Base-by-base conservation (phyloP, 164 flowering plant species). In the Cinnamomum micranthum region DNA sequence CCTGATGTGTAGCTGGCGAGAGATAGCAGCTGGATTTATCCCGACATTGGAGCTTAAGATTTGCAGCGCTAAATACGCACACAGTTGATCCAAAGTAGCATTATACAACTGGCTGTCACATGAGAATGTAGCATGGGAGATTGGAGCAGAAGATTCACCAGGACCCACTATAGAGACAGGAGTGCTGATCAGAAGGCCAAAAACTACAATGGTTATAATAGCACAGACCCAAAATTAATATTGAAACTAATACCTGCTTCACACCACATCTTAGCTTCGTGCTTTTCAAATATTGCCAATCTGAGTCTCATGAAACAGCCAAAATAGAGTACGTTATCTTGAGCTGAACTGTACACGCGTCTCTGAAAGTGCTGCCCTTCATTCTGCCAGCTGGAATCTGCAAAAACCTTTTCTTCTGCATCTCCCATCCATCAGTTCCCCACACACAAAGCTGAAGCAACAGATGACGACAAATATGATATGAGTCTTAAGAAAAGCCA, bases 371-470 rank as follows among this genome's bases (percentile, higher is more conserved):
- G 89, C 79, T 67, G 91, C 73, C 35, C 87, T 73, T 11, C n/a
- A n/a, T 79, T 76, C 67, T 90, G 83, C 97, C 97, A 50, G 70
- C 50, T 15, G 97, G 93, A 74, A 88, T 77, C 82, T 89, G 96
- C 85, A 95, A 79, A 63, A 76, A 78, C 68, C 81, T 90, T 73
- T 81, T 85, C 22, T 82, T 78, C 71, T 86, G 91, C 84, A 84
- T 95, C 74, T 92, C 95, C 99, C 99, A 95, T 77, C 84, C 92
- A 85, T 92, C 99, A 7, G 88, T 87, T 77, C 86, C 88, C 99
- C 98, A 95, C 62, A 93, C 88, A 79, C 97, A 92, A 22, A 95
- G 80, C 99, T 92, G 89, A 22, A 72, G 19, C 17, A 50, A 33
- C 25, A 63, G 55, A 75, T 59, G 11, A 63, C 23, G 13, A 35